phyloP scores from a whole-genome alignment of 2,329 filamentous ascomycete genomes.

The Tolypocladium sp. region DNA sequence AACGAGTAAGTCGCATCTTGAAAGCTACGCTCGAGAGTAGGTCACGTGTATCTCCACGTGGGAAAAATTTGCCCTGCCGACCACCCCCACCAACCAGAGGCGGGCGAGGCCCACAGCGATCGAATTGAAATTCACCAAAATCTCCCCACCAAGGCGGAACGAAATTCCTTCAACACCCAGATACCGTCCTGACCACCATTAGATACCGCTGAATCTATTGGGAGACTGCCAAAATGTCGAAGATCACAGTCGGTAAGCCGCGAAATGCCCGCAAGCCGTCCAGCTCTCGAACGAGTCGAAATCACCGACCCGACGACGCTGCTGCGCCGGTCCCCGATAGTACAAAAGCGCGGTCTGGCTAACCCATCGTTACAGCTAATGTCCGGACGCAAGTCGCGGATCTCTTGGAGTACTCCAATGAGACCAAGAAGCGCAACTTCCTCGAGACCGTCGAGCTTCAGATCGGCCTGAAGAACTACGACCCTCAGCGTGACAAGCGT shows the following conservation, averaged over 20 bases:
- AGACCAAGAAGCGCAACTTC: constrained; percentile 98
- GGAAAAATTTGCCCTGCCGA: constrained; percentile 24
- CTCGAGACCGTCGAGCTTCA: constrained; percentile 86
- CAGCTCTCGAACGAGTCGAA: neutral
- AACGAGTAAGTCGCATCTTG: constrained; percentile 2
- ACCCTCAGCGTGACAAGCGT: constrained; percentile 99
- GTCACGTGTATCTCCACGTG: constrained; percentile 24
- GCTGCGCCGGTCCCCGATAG: neutral
- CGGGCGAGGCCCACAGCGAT: constrained; percentile 13
- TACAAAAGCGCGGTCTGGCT: constrained; percentile 14
- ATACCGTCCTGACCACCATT: constrained; percentile 53
- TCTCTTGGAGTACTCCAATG: constrained; percentile 85
- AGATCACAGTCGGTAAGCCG: constrained; percentile 64
- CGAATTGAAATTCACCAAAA: constrained; percentile 12
- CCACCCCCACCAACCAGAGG: constrained; percentile 13
- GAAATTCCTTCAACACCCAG: constrained; percentile 12
- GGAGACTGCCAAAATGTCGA: constrained; percentile 85
- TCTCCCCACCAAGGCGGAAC: constrained; percentile 4
- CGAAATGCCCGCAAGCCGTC: constrained; percentile 8
- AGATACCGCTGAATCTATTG: constrained; percentile 60
- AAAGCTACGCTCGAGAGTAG: neutral
- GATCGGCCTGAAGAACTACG: constrained; percentile 97
- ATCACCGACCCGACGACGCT: neutral
- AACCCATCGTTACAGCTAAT: constrained; percentile 50
- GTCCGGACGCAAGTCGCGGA: constrained; percentile 90